phyloP scores from a whole-genome alignment of 139 green algal genomes.

The Picochlorum sp. region DNA sequence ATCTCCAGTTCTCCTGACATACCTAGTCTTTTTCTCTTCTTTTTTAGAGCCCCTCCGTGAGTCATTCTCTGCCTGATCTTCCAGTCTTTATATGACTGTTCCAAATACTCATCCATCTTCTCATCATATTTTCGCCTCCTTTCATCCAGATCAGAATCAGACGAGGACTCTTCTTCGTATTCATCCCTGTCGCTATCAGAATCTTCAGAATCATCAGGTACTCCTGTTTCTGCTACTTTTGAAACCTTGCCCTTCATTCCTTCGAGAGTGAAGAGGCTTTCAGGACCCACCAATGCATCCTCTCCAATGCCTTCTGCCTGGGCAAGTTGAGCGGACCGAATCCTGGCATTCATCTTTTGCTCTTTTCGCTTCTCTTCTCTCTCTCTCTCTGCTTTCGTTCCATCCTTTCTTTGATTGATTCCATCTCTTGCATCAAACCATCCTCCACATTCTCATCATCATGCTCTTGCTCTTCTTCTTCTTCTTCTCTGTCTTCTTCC shows the following conservation, averaged over 20 bases:
- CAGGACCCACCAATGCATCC: conserved; percentile 15
- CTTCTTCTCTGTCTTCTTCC: neutral
- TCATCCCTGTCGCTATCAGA: conserved; percentile 2
- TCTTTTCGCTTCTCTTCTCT: conserved; percentile 58
- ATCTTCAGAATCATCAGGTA: conserved; percentile 7
- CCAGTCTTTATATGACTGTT: conserved; percentile 78
- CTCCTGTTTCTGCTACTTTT: conserved; percentile 7
- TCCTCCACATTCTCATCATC: conserved; percentile 48
- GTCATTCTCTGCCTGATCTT: conserved; percentile 53
- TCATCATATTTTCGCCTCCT: conserved; percentile 55
- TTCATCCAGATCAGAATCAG: conserved; percentile 41
- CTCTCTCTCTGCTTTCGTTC: conserved; percentile 54
- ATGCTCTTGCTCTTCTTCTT: conserved; percentile 8
- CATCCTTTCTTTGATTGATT: conserved; percentile 57
- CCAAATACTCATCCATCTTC: conserved; percentile 74
- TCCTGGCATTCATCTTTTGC: conserved; percentile 66
- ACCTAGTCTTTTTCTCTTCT: conserved; percentile 49
- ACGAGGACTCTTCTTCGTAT: conserved; percentile 16
- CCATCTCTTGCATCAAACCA: conserved; percentile 81
- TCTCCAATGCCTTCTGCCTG: conserved; percentile 43
- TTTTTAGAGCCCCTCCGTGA: conserved; percentile 23
- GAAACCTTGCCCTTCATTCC: conserved; percentile 6
- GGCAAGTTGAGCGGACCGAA: conserved; percentile 50
- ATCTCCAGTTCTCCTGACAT: conserved; percentile 50
- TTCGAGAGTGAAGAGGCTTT: conserved; percentile 40